Percentiles rank a stretch among this genome's conserved stretches.
Conservation (phyloP, 1,139 yeast species). For the Taiozyma sp. region DNA sequence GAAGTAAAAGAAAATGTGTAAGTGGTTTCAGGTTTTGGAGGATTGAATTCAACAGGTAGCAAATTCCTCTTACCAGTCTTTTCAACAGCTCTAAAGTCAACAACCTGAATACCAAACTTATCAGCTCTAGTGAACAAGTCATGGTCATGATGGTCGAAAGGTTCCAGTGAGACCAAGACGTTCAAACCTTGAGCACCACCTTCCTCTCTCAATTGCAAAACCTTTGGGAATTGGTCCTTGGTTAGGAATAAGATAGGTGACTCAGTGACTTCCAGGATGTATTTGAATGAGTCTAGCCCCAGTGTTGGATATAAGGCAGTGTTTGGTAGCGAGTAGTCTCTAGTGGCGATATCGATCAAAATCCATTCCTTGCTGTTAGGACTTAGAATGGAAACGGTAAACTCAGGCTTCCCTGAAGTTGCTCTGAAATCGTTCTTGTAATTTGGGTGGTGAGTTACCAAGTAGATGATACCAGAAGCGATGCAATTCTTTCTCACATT, state of each 20-base stretch:
- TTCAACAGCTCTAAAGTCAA: constrained; percentile 41
- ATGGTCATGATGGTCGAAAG: constrained; percentile 27
- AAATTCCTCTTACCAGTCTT: constrained; percentile 43
- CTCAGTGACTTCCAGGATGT: constrained; percentile 51
- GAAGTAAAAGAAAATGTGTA: constrained; percentile 46
- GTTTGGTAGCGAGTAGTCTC: constrained; percentile 43
- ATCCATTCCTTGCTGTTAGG: constrained; percentile 56
- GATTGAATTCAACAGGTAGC: constrained; percentile 32
- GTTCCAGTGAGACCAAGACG: constrained; percentile 40
- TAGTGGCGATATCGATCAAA: constrained; percentile 53
- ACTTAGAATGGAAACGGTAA: constrained; percentile 48
- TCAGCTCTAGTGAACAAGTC: constrained; percentile 19
- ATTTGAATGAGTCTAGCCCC: constrained; percentile 52
- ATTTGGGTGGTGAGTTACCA: constrained; percentile 33
- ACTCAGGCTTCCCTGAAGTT: constrained; percentile 28
- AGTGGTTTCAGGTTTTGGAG: constrained; percentile 42
- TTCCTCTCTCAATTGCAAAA: constrained; percentile 32
- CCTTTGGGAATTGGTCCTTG: constrained; percentile 38
- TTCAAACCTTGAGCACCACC: constrained; percentile 29
- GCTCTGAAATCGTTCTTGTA: constrained; percentile 8
- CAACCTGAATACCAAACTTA: constrained; percentile 29
- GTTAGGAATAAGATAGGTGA: constrained; percentile 52
- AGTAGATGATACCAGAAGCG: constrained; percentile 44
- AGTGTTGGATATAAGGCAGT: constrained; percentile 62
- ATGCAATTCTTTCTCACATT: constrained; percentile 32